Evolutionary conservation across 1,284 basidiomycete species (phyloP), one percentile per base, ranked within the genome.

Genomic region (Sporisorium reilianum): DNA sequence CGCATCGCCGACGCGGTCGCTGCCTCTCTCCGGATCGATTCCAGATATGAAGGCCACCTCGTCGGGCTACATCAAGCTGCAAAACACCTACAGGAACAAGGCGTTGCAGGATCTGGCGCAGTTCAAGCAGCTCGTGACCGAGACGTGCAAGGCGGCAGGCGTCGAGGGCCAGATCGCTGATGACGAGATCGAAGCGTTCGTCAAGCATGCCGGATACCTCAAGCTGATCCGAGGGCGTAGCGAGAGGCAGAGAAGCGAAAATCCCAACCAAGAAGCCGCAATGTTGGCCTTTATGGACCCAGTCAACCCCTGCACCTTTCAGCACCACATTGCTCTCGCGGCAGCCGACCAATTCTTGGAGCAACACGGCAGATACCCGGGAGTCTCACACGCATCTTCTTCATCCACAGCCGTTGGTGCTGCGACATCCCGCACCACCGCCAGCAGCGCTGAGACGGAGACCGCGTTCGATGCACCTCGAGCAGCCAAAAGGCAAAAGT

Each of bases 11-110:
- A 60, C 72, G 3, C 50, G 61, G n/a, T 62, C 60, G 14, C 84
- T 89, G 6, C 91, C 91, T 0, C 86, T 91, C 16, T 87, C 89
- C 0, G 87, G 90, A 2, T 89, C 93, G 0, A 87, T 99, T 1
- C 96, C 96, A 0, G 96, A 99, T 86, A 97, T 99, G 93, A 96
- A 97, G 84, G 91, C 95, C 5, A 92, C 92, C 75, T 97, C 95
- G 0, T 85, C 87, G 40, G 89, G 89, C 61, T 99, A 97, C 83
- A 90, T 95, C 49, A 87, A 89, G 36, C 87, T 96, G 25, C 93
- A 95, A 82, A 89, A 87, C 30, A 81, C 94, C 64, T 96, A 95
- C 86, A 91, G 91, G 75, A 82, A 86, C 5, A 89, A 90, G 59
- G 90, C 93, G 1, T 88, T 90, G 36, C 88, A 90, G 51, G 94